Conservation (phyloP, 177 flowering plant genomes). For the Vitis hybrid region DNA sequence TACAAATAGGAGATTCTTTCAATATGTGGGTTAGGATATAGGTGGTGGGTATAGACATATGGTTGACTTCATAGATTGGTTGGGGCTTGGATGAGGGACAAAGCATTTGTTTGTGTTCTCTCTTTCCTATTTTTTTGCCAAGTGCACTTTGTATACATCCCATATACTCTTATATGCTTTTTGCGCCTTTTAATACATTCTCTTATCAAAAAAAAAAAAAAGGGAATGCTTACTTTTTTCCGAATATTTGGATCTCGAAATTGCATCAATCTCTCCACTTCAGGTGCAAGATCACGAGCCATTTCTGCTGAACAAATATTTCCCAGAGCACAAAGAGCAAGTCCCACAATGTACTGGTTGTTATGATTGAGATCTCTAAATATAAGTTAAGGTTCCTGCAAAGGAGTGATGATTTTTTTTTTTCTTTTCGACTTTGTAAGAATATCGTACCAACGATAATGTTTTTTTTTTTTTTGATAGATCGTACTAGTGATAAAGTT, state of each 20-base stretch:
- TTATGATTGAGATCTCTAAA: slow-evolving; percentile 96
- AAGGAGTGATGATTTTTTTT: background rate
- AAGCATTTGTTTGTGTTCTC: too few relatives aligned
- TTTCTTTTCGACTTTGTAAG: background rate
- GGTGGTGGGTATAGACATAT: too few relatives aligned
- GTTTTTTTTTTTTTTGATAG: background rate
- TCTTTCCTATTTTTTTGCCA: too few relatives aligned
- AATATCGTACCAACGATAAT: background rate
- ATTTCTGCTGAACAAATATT: slow-evolving; percentile 98
- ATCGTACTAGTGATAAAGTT: background rate
- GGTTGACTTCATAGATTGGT: too few relatives aligned
- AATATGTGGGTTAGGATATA: too few relatives aligned
- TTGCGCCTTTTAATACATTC: too few relatives aligned
- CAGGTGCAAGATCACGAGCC: slow-evolving; percentile 99
- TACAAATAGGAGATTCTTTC: too few relatives aligned
- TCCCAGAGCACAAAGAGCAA: slow-evolving; percentile 98
- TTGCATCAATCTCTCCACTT: slow-evolving; percentile 90
- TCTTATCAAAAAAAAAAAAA: background rate
- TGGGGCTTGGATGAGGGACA: too few relatives aligned
- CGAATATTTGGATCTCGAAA: slow-evolving; percentile 94
- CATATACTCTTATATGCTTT: too few relatives aligned
- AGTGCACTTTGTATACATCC: too few relatives aligned
- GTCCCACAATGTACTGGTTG: slow-evolving; percentile 94
- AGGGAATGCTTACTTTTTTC: slow-evolving; percentile 64
- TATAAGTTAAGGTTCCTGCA: slow-evolving; percentile 48